Evolutionary conservation across 352 stramenopile genomes (phyloP).

Genomic region (Bremia lactucae): DNA sequence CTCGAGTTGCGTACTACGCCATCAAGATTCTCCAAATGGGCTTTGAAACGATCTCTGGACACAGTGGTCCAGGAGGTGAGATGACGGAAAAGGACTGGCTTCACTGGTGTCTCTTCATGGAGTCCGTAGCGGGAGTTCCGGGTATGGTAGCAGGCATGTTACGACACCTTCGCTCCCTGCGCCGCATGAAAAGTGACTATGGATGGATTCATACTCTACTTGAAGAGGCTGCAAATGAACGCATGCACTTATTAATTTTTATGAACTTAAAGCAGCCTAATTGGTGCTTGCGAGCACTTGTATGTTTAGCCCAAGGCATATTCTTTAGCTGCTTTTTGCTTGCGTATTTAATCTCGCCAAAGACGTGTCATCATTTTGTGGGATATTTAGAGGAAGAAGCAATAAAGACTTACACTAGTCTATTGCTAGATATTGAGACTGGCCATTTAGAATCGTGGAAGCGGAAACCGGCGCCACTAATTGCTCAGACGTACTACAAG

Average conservation of each 20-base stretch:
- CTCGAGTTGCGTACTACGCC: slow-evolving; percentile 19
- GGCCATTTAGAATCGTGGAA: slow-evolving; percentile 66
- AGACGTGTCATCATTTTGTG: slow-evolving; percentile 85
- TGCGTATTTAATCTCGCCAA: slow-evolving; percentile 80
- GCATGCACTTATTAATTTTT: slow-evolving; percentile 89
- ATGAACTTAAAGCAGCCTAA: slow-evolving; percentile 81
- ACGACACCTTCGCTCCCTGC: slow-evolving; percentile 76
- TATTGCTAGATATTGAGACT: slow-evolving; percentile 81
- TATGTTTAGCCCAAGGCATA: slow-evolving; percentile 74
- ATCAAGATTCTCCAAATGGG: slow-evolving; percentile 28
- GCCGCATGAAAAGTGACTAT: slow-evolving; percentile 79
- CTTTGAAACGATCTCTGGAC: slow-evolving; percentile 43
- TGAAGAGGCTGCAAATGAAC: slow-evolving; percentile 90
- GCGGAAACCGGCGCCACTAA: slow-evolving; percentile 39
- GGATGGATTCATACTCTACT: slow-evolving; percentile 87
- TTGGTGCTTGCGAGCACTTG: slow-evolving; percentile 53
- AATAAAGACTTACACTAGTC: slow-evolving; percentile 84
- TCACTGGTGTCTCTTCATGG: slow-evolving; percentile 55
- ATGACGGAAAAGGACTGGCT: slow-evolving; percentile 64
- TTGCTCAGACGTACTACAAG: slow-evolving; percentile 85
- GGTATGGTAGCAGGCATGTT: slow-evolving; percentile 68
- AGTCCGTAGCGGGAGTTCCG: slow-evolving; percentile 64
- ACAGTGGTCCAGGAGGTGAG: slow-evolving; percentile 38
- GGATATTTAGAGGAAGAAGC: slow-evolving; percentile 89
- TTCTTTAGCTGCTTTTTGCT: slow-evolving; percentile 84